A percentile compares a stretch with the other conserved stretches of the same genome.
These are phyloP conservation scores for Musa acuminata DNA, from an alignment of 176 grass and related monocot genomes.

Conservation along the genomic window DNA sequence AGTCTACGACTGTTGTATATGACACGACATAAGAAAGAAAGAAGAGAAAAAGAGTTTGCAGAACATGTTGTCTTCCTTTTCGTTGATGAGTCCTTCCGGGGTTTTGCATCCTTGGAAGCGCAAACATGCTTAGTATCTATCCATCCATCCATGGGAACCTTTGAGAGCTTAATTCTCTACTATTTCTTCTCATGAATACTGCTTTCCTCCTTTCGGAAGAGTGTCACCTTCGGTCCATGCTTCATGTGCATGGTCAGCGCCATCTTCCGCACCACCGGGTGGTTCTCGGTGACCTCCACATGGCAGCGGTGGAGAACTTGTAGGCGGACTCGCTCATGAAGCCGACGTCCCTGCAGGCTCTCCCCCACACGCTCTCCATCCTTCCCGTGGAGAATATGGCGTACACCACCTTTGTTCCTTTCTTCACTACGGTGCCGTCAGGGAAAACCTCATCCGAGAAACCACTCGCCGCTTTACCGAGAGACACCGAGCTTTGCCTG, in stretches of 20 bases:
- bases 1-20: too few relatives aligned
- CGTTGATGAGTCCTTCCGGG: too few relatives aligned
- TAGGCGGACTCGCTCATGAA: slow-evolving; percentile 14
- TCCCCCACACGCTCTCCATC: slow-evolving; percentile 25
- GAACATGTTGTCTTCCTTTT: too few relatives aligned
- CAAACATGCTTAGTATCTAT: too few relatives aligned
- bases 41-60: too few relatives aligned
- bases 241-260: slow-evolving; percentile 24
- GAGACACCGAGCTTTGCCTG: too few relatives aligned
- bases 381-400: slow-evolving; percentile 5
- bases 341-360: slow-evolving; percentile 10
- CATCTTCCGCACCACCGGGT: slow-evolving; percentile 4
- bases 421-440: background rate
- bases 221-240: slow-evolving; percentile 20
- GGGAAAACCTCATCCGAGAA: background rate
- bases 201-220: background rate
- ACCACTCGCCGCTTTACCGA: too few relatives aligned
- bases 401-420: slow-evolving; percentile 7
- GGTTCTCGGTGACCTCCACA: slow-evolving; percentile 12
- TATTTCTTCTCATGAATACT: too few relatives aligned
- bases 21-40: too few relatives aligned
- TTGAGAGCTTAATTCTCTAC: too few relatives aligned
- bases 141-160: too few relatives aligned
- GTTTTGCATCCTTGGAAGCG: too few relatives aligned
- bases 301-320: slow-evolving; percentile 16